Evolutionary conservation across 2,329 filamentous ascomycete genomes (phyloP).

Genomic region (Arthrinium puccinioides): DNA sequence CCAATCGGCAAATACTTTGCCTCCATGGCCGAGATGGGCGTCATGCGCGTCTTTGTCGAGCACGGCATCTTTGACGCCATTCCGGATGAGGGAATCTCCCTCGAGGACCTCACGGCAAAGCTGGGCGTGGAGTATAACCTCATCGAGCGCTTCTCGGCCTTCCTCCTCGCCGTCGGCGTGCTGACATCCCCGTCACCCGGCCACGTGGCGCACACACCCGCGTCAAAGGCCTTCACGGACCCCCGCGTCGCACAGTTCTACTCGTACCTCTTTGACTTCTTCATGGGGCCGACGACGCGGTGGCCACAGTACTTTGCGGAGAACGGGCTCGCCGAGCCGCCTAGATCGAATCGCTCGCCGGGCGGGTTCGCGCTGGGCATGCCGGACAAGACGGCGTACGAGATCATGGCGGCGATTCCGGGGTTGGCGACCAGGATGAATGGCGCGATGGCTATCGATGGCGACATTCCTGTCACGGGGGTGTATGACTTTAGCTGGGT

Average conservation of each 20-base stretch:
- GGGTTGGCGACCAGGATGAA: background rate
- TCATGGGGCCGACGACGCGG: constrained; percentile 2
- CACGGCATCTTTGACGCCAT: constrained; percentile 4
- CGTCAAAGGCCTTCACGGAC: background rate
- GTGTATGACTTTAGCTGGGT: constrained; percentile 2
- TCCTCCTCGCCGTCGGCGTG: constrained; percentile 1
- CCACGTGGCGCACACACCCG: background rate
- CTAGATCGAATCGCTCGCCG: background rate
- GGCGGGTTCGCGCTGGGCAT: constrained; percentile 1
- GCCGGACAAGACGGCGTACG: constrained; percentile 1
- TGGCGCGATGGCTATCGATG: background rate
- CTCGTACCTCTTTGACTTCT: constrained; percentile 3
- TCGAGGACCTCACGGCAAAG: background rate
- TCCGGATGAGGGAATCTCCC: background rate
- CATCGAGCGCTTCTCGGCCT: constrained; percentile 1
- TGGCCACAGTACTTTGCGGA: constrained; percentile 2
- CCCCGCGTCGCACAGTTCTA: background rate
- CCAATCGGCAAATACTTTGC: constrained; percentile 1
- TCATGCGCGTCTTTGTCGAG: constrained; percentile 3
- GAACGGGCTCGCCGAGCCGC: constrained; percentile 2
- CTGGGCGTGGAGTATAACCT: constrained; percentile 1
- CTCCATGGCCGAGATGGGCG: constrained; percentile 3
- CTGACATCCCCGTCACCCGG: background rate
- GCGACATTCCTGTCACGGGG: background rate
- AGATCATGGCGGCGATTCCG: constrained; percentile 1